phyloP scores from a whole-genome alignment of 2,329 filamentous ascomycete species.

The Fusarium udum region DNA sequence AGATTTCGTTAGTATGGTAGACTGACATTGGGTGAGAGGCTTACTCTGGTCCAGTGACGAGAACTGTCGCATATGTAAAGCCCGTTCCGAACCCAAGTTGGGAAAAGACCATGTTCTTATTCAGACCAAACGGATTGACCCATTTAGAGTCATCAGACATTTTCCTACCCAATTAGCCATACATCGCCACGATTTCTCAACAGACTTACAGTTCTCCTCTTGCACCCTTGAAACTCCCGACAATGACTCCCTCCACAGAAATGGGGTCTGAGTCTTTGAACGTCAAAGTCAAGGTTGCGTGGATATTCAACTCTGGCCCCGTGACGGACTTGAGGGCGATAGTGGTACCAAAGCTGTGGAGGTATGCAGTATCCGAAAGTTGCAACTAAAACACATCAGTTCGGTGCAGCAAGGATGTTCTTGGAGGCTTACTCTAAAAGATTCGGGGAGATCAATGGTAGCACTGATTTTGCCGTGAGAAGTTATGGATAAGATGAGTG shows the following conservation, averaged over 20 bases:
- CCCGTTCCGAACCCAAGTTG: not conserved
- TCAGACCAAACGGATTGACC: not conserved
- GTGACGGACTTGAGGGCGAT: not conserved
- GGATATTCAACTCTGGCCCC: not conserved
- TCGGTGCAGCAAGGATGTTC: rapidly evolving
- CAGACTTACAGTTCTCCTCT: not conserved
- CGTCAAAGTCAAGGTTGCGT: not conserved
- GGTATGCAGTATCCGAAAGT: not conserved
- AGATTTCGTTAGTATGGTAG: rapidly evolving
- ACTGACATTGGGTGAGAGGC: rapidly evolving
- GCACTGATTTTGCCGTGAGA: not conserved
- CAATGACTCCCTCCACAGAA: not conserved
- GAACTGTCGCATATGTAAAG: not conserved
- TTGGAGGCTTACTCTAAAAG: not conserved
- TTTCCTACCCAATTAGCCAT: not conserved
- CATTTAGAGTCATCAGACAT: not conserved
- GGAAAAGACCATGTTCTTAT: not conserved
- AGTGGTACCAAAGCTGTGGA: not conserved
- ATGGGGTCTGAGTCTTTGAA: not conserved
- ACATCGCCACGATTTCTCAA: rapidly evolving
- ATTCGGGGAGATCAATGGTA: not conserved
- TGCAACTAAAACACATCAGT: not conserved
- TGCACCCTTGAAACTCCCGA: not conserved
- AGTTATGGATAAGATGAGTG: not conserved
- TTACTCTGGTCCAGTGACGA: not conserved